Percentiles rank a stretch among this genome's conserved stretches.
Conservation (phyloP, 2,329 filamentous ascomycete species). For the Neofusicoccum cordaticola region DNA sequence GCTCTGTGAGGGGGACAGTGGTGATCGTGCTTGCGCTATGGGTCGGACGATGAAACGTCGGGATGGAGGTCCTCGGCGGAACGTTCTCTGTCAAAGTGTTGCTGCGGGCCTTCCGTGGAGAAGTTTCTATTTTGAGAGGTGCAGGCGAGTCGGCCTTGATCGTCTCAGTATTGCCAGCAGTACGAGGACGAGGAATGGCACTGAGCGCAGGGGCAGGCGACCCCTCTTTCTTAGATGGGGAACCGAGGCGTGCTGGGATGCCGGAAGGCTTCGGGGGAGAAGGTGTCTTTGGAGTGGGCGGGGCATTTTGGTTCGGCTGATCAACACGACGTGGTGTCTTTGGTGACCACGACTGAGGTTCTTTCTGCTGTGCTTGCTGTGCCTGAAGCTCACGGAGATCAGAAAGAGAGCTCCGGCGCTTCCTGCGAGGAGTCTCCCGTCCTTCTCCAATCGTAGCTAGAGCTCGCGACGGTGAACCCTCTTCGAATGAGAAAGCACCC, state of each 20-base stretch:
- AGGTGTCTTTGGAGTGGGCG: slow-evolving; percentile 35
- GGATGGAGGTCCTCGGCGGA: slow-evolving; percentile 8
- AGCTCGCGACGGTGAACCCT: slow-evolving; percentile 42
- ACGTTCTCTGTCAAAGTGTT: slow-evolving; percentile 11
- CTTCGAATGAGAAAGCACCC: slow-evolving; percentile 48
- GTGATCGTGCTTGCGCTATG: slow-evolving; percentile 1
- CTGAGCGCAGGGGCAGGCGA: slow-evolving; percentile 30
- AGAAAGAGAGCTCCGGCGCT: slow-evolving; percentile 86
- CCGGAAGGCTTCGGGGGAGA: slow-evolving; percentile 32
- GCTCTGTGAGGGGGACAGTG: slow-evolving; percentile 9
- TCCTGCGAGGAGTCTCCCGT: slow-evolving; percentile 59
- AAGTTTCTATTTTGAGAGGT: neutral
- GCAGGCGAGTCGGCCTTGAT: neutral
- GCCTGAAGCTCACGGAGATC: slow-evolving; percentile 68
- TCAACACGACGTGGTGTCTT: slow-evolving; percentile 34
- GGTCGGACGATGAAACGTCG: neutral
- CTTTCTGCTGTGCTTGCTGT: slow-evolving; percentile 44
- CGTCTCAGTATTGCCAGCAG: neutral
- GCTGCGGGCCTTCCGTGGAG: slow-evolving; percentile 2
- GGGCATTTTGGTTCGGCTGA: slow-evolving; percentile 18
- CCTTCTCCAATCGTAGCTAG: slow-evolving; percentile 45
- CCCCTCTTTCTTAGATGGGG: slow-evolving; percentile 46
- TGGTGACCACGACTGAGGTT: slow-evolving; percentile 34
- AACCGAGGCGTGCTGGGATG: slow-evolving; percentile 41
- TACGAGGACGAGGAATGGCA: slow-evolving; percentile 6